Percentiles rank a stretch among this genome's conserved stretches.
phyloP scores from a whole-genome alignment of 129 eudicot genomes.

The Centaurea solstitialis region DNA sequence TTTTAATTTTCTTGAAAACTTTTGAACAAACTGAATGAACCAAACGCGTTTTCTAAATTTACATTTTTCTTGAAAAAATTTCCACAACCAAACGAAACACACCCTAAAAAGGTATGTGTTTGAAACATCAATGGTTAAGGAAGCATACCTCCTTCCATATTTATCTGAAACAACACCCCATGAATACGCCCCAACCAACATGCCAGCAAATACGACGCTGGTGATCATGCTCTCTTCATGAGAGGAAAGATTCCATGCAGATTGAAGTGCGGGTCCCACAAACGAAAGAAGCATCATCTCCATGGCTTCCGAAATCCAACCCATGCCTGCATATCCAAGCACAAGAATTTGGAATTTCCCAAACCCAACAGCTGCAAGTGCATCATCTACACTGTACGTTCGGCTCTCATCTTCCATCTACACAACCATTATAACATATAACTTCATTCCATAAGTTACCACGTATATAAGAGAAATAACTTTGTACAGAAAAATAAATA shows the following conservation, averaged over 20 bases:
- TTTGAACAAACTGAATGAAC: no score
- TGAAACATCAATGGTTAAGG: background rate
- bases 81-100: no score
- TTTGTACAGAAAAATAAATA: constrained; percentile 3
- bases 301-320: constrained; percentile 69
- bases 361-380: constrained; percentile 53
- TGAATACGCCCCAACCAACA: constrained; percentile 61
- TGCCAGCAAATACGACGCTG: constrained; percentile 61
- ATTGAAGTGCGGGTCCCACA: constrained; percentile 63
- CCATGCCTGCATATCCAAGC: constrained; percentile 67
- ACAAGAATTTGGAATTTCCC: constrained; percentile 57
- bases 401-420: constrained; percentile 54
- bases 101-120: background rate
- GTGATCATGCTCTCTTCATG: constrained; percentile 54
- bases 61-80: no score
- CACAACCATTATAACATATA: constrained; percentile 9
- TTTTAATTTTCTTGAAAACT: no score
- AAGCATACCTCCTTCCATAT: constrained; percentile 46
- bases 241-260: constrained; percentile 58
- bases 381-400: constrained; percentile 54
- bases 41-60: no score
- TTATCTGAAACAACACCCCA: constrained; percentile 67
- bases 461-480: background rate
- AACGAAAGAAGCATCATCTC: constrained; percentile 75
- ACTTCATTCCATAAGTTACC: background rate